These are phyloP conservation scores for Penicillium freii DNA, from an alignment of 2,329 filamentous ascomycete genomes.

Conservation along the genomic window DNA sequence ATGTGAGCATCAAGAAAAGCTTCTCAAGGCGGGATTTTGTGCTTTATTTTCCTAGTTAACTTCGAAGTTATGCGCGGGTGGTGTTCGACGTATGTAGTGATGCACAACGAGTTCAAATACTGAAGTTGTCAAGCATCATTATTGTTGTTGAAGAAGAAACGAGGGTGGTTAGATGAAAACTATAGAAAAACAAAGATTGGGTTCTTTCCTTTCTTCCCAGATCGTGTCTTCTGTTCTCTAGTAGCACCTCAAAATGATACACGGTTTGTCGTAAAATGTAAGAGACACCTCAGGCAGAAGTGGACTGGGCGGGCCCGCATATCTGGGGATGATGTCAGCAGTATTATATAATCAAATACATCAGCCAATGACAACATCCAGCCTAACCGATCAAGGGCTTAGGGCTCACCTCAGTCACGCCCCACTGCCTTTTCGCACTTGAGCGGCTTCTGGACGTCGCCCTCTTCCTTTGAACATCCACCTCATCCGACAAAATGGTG, in stretches of 20 bases:
- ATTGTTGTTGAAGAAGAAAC: not conserved
- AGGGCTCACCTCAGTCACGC: slow-evolving; percentile 28
- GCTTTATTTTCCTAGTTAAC: not conserved
- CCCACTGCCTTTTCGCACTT: slow-evolving; percentile 30
- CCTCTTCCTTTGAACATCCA: slow-evolving; percentile 26
- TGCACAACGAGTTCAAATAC: not conserved
- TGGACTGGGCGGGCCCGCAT: too few relatives aligned
- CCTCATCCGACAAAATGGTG: slow-evolving; percentile 29
- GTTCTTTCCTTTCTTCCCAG: not conserved
- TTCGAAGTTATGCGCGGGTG: not conserved
- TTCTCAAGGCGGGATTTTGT: not conserved
- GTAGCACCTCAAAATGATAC: not conserved
- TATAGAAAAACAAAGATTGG: not conserved
- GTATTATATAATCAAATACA: not conserved
- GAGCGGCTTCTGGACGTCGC: slow-evolving; percentile 14
- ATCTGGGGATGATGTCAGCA: not conserved
- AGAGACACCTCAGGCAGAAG: slow-evolving; percentile 1
- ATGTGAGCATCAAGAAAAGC: not conserved
- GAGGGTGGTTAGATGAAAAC: not conserved
- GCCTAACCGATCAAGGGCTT: slow-evolving; percentile 29
- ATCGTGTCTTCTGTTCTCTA: not conserved
- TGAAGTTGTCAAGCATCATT: not conserved
- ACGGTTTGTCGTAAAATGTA: not conserved
- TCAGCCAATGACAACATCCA: slow-evolving; percentile 13
- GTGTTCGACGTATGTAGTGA: not conserved